phyloP scores from a whole-genome alignment of 1,284 basidiomycete species.

The Moesziomyces parantarcticus region DNA sequence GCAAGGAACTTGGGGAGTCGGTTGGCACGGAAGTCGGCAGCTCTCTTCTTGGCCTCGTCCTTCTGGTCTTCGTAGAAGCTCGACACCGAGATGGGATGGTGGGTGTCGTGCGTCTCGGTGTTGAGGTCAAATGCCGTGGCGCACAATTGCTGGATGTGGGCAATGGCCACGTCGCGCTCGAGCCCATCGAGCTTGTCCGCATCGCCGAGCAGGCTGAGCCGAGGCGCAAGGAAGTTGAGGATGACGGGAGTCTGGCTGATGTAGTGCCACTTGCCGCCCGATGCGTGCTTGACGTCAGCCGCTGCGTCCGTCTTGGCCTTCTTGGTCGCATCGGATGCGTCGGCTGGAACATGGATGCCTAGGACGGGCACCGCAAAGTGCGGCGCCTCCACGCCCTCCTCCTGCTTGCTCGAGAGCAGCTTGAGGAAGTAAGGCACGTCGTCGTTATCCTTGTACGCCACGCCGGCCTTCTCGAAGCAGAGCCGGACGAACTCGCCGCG shows the following conservation, averaged over 20 bases:
- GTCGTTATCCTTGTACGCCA: constrained; percentile 68
- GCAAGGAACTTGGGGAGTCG: constrained; percentile 72
- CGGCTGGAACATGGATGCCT: constrained; percentile 10
- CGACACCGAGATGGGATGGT: constrained; percentile 41
- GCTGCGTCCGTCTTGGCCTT: constrained; percentile 1
- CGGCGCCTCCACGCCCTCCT: constrained; percentile 13
- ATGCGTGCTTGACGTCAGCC: constrained; percentile 1
- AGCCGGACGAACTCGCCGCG: constrained; percentile 72
- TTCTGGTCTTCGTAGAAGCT: constrained; percentile 72
- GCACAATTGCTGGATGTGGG: constrained; percentile 70
- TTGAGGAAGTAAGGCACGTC: constrained; percentile 29
- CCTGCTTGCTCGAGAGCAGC: constrained; percentile 24
- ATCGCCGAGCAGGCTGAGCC: constrained; percentile 63
- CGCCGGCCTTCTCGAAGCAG: constrained; percentile 70
- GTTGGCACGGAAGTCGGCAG: constrained; percentile 69
- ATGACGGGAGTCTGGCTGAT: constrained; percentile 70
- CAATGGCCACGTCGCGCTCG: constrained; percentile 33
- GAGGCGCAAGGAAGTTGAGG: constrained; percentile 70
- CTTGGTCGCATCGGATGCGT: background rate
- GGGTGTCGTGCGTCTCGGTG: constrained; percentile 69
- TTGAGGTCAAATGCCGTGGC: constrained; percentile 70
- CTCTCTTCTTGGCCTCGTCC: constrained; percentile 65
- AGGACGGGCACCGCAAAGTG: constrained; percentile 68
- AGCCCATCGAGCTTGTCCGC: constrained; percentile 20
- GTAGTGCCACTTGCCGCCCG: constrained; percentile 15